Percentiles rank a stretch among this genome's conserved stretches.
Conservation (phyloP, 805 yeast genomes). For the Myxozyma neglecta region DNA sequence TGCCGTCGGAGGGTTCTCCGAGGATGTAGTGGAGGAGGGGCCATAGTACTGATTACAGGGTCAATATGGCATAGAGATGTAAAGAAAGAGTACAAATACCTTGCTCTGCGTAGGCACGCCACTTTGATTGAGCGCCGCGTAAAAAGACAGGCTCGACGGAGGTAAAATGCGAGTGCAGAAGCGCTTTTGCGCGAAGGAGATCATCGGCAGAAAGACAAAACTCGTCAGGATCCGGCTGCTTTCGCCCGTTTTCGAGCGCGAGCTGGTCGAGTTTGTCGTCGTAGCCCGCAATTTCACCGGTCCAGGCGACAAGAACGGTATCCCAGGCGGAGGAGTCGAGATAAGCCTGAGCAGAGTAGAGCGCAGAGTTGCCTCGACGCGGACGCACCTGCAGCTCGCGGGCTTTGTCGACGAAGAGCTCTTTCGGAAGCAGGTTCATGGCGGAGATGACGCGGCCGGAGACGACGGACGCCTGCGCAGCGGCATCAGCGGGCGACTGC, state of each 20-base stretch:
- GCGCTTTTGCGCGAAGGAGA: conserved; percentile 45
- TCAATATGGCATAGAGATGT: too few species aligned
- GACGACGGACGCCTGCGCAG: conserved; percentile 2
- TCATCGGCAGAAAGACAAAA: conserved; percentile 62
- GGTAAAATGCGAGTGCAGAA: conserved; percentile 43
- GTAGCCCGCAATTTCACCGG: conserved; percentile 68
- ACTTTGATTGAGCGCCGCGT: conserved; percentile 70
- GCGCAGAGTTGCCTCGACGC: conserved; percentile 77
- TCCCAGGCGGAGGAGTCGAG: conserved; percentile 71
- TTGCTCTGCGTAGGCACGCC: conserved; percentile 55
- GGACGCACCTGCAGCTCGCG: conserved; percentile 12
- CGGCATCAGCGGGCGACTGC: neutral
- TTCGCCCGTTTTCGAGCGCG: conserved; percentile 18
- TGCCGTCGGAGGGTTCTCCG: conserved; percentile 67
- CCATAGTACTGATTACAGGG: conserved; percentile 67
- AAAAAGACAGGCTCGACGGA: conserved; percentile 87
- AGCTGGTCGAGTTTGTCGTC: conserved; percentile 17
- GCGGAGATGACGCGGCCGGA: conserved; percentile 32
- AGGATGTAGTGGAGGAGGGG: conserved; percentile 93
- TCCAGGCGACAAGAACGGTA: conserved; percentile 88
- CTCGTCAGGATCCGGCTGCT: conserved; percentile 47
- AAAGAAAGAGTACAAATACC: conserved; percentile 9
- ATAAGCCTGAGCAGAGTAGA: conserved; percentile 71
- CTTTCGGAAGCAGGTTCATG: conserved; percentile 29
- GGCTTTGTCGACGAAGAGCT: conserved; percentile 21